Evolutionary conservation across 176 grass and related monocot genomes (phyloP), one percentile per base, ranked within the genome.

Genomic region (Oryza rufipogon): DNA sequence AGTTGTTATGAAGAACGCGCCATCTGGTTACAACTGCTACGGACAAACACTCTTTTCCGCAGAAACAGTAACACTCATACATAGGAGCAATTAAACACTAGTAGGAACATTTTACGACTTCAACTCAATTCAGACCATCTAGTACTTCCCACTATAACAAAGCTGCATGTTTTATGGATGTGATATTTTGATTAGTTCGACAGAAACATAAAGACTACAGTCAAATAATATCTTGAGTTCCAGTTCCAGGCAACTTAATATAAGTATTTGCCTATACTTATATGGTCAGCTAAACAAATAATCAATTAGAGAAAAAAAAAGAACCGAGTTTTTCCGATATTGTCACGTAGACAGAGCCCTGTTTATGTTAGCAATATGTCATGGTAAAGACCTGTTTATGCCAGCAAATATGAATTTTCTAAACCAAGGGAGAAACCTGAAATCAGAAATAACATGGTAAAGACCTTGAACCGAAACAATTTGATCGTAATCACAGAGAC

Each of bases 11-110:
- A 77, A 42, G 73, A 66, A 33, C 33, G 60, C n/a, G 1, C 17
- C 45, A 17, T 47, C 66, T 81, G 9, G 23, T 56, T 82, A 60
- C 72, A 86, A 82, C 23, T 82, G 25, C 73, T 90, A 67, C 71
- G 13, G 66, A 71, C 82, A 76, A 64, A 17, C 17, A 60, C 42
- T 52, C 17, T 44, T 73, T 71, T 13, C 19, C 32, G 32, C 9
- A 28, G 2, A n/a, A 41, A 11, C 17, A 58, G 49, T 52, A 51
- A 5, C 32, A 14, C 51, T 15, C 25, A 78, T 14, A 54, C 1
- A 11, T n/a, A 9, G 6, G 7, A 58, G 19, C 0, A 77, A 51
- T 9, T 66, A 76, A 73, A 0, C 30, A 32, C 30, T 32, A 32
- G 30, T 26, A 54, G 11, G 9, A 56, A 10, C 9, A 11, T 63